Evolutionary conservation across 805 yeast species (phyloP).

Genomic region (Blastobotrys parvus): DNA sequence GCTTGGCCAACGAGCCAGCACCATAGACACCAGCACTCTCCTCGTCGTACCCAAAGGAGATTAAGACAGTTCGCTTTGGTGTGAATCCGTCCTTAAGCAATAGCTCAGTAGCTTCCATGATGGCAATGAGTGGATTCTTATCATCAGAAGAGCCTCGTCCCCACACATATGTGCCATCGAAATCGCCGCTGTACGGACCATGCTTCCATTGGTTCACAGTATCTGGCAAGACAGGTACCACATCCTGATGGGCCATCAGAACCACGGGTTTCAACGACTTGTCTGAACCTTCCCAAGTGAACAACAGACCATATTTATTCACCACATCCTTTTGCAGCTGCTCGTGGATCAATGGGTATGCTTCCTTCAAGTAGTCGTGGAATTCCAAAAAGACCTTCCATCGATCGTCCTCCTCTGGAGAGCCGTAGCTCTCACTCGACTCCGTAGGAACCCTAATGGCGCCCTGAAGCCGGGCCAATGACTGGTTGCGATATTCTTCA

Average conservation of each 20-base stretch:
- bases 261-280: constrained; percentile 49
- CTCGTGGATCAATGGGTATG: constrained; percentile 47
- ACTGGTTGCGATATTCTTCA: constrained; percentile 11
- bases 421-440: constrained; percentile 42
- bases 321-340: constrained; percentile 45
- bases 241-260: constrained; percentile 73
- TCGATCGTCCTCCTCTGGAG: constrained; percentile 39
- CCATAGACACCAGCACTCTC: constrained; percentile 60
- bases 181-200: constrained; percentile 60
- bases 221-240: constrained; percentile 61
- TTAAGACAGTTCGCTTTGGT: constrained; percentile 55
- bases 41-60: constrained; percentile 75
- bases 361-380: constrained; percentile 42
- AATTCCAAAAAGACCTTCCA: constrained; percentile 42
- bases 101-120: constrained; percentile 57
- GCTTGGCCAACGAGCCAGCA: constrained; percentile 44
- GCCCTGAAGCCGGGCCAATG: constrained; percentile 32
- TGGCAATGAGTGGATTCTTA: constrained; percentile 58
- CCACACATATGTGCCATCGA: constrained; percentile 57
- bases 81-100: constrained; percentile 42
- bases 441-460: constrained; percentile 61
- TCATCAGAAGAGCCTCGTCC: constrained; percentile 79
- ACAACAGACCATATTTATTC: constrained; percentile 55
- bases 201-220: constrained; percentile 53
- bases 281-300: constrained; percentile 53